Percentiles rank a stretch among this genome's conserved stretches.
Evolutionary conservation across 805 yeast genomes (phyloP).

Genomic region (Starmerella khaoyaiensis): DNA sequence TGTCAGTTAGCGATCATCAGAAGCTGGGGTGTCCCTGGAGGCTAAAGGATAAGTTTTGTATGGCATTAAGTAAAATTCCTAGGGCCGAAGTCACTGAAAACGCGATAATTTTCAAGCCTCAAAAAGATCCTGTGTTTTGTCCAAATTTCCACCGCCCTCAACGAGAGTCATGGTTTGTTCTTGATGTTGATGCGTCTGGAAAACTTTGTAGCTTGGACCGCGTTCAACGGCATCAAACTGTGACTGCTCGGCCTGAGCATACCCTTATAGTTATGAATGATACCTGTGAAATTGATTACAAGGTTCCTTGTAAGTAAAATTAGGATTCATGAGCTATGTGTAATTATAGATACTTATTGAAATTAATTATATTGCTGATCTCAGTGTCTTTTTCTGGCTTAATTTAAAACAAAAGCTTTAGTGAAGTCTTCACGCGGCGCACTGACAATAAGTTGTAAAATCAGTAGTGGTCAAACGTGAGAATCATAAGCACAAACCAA

Average conservation of each 20-base stretch:
- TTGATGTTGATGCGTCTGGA: conserved; percentile 36
- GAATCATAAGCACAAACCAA: no score
- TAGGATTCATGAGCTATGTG: neutral
- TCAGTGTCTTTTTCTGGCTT: no score
- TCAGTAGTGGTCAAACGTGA: no score
- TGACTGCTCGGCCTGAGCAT: conserved; percentile 11
- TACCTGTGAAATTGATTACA: conserved; percentile 21
- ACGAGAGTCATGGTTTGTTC: conserved; percentile 84
- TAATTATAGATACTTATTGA: neutral
- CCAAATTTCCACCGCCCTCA: conserved; percentile 83
- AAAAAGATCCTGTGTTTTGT: conserved; percentile 42
- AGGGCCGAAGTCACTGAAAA: conserved; percentile 42
- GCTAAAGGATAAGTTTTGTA: conserved; percentile 37
- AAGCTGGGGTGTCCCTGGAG: conserved; percentile 34
- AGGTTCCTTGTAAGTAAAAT: conserved; percentile 1
- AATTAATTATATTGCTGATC: no score
- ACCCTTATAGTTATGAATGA: conserved; percentile 19
- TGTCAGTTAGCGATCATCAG: conserved; percentile 30
- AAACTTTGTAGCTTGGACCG: conserved; percentile 60
- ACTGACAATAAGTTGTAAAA: no score
- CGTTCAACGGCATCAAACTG: conserved; percentile 43
- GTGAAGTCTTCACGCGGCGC: no score
- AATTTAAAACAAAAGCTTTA: no score
- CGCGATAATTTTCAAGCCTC: conserved; percentile 28
- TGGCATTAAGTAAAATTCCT: conserved; percentile 48